Percentiles rank a stretch among this genome's conserved stretches.
These are phyloP conservation scores for Acanthamoeba triangularis DNA, from an alignment of 208 protist genomes.

Conservation along the genomic window DNA sequence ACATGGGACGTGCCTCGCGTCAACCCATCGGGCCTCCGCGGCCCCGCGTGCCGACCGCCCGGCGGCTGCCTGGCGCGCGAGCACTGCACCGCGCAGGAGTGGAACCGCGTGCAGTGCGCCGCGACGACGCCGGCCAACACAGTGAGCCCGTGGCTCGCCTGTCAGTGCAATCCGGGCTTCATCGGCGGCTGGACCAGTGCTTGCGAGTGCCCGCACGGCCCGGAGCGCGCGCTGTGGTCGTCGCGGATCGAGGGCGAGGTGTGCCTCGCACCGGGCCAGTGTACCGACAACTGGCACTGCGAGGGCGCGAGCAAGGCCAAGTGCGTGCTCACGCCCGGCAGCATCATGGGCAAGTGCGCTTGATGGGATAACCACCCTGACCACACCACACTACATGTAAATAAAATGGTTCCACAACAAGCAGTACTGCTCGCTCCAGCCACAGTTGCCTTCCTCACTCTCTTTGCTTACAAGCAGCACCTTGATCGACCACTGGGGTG, in stretches of 20 bases:
- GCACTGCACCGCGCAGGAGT: background rate
- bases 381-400: too few species aligned
- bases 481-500: too few species aligned
- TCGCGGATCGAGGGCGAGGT: background rate
- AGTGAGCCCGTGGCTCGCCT: background rate
- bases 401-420: too few species aligned
- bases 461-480: too few species aligned
- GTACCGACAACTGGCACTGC: constrained; percentile 40
- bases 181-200: background rate
- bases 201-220: background rate
- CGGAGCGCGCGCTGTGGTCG: background rate
- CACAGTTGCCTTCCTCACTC: too few species aligned
- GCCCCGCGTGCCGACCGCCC: background rate
- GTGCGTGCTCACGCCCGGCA: too few species aligned
- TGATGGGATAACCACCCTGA: too few species aligned
- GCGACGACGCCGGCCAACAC: background rate
- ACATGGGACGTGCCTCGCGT: background rate
- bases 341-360: too few species aligned
- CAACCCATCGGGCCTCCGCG: background rate
- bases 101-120: background rate
- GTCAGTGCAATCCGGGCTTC: constrained; percentile 47
- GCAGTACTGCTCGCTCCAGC: too few species aligned
- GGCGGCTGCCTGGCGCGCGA: background rate
- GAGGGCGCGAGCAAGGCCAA: too few species aligned
- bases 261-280: background rate